Conservation (phyloP, 345 rosid species). For the Citrus reticulata region DNA sequence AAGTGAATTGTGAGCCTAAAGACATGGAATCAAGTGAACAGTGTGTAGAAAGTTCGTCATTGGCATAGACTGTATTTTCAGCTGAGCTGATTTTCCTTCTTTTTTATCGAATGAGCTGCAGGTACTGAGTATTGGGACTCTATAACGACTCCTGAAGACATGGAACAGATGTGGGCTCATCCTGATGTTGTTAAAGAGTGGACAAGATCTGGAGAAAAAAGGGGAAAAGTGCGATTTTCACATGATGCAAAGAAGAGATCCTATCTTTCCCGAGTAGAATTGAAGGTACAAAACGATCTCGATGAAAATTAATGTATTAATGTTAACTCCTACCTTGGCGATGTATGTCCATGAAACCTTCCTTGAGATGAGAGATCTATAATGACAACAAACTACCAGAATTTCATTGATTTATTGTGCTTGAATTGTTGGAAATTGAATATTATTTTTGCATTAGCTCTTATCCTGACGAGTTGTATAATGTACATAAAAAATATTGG, state of each 20-base stretch:
- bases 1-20: neutral
- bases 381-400: neutral
- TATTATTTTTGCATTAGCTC: neutral
- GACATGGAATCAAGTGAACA: neutral
- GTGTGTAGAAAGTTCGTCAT: neutral
- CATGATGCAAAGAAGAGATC: slow-evolving; percentile 53
- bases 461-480: neutral
- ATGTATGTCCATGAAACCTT: neutral
- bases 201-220: slow-evolving; percentile 65
- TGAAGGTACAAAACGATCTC: slow-evolving; percentile 51
- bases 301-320: neutral
- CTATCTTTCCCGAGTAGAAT: slow-evolving; percentile 69
- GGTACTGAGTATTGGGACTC: slow-evolving; percentile 61
- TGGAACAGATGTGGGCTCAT: slow-evolving; percentile 81
- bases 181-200: slow-evolving; percentile 70
- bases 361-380: neutral
- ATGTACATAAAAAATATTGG: neutral
- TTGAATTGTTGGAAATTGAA: neutral
- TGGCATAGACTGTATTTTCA: neutral
- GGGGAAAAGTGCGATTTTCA: slow-evolving; percentile 79
- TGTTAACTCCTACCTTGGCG: neutral
- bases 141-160: slow-evolving; percentile 74
- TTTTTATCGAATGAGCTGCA: slow-evolving; percentile 25
- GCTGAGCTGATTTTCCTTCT: slow-evolving; percentile 7
- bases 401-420: neutral